Base-by-base conservation (phyloP, 306 rosid species). In the Boehmeria nivea region DNA sequence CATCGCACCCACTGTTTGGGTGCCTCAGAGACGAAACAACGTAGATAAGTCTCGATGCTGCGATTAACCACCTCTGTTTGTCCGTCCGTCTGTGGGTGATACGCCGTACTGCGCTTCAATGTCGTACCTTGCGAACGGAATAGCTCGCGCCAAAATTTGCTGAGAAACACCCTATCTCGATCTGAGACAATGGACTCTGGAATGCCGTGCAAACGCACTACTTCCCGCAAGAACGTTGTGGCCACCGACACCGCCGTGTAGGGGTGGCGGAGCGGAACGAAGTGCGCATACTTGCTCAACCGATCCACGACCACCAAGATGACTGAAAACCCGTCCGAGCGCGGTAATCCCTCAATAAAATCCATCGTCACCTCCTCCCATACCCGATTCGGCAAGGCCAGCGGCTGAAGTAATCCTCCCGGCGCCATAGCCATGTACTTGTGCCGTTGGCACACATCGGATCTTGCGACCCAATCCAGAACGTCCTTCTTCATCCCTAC, bases 231-330 rank as follows among this genome's bases (percentile, higher is more conserved):
- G 8, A 47, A 47, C 1, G n/a, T 1, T 10, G 26, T 1, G 2
- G 53, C 53, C 24, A 62, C 21, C 2, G 12, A 13, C 1, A 4
- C 0, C 1, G 57, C 8, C 1, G 50, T 11, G 19, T 12, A 50
- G 1, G 67, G 67, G 18, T 62, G 51, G 3, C 19, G 4, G 6
- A 62, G 8, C 0, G 39, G 22, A 6, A 62, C 8, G 33, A 62
- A 50, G 14, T 62, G 67, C 2, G 48, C 40, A 38, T 62, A 39
- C 17, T 50, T 49, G 25, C 12, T 22, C 3, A 50, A 7, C 3
- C 28, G 37, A 24, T 62, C 67, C 1, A 63, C 36, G 2, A 63
- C 42, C 15, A 63, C 60, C 2, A 63, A 16, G 3, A 63, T 42
- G 17, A 17, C n/a, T 6, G n/a, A 1, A 6, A 3, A 22, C 0